Evolutionary conservation across 2,329 filamentous ascomycete species (phyloP).

Genomic region (Daldinia sp.): DNA sequence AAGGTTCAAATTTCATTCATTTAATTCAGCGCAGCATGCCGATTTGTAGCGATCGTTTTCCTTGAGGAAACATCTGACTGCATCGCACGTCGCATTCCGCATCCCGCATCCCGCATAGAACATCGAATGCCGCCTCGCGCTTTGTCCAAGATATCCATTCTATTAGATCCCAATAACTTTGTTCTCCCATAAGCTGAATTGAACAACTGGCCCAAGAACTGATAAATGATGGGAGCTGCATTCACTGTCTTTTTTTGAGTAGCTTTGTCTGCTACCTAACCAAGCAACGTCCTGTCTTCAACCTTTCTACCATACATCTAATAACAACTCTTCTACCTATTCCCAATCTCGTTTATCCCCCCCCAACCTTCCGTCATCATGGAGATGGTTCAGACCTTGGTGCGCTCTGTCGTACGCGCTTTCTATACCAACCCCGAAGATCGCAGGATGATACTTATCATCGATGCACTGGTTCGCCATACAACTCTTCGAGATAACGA

Average conservation of each 20-base stretch:
- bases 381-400: conserved; percentile 76
- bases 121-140: conserved; percentile 10
- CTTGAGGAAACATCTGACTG: conserved; percentile 24
- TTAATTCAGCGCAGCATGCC: conserved; percentile 31
- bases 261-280: conserved; percentile 28
- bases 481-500: conserved; percentile 87
- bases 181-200: neutral
- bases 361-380: conserved; percentile 48
- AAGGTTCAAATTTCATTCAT: conserved; percentile 14
- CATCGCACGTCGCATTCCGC: neutral
- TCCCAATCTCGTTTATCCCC: neutral
- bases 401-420: conserved; percentile 84
- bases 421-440: conserved; percentile 79
- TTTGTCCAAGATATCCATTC: conserved; percentile 14
- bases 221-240: conserved; percentile 28
- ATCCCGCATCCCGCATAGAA: conserved; percentile 7
- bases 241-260: conserved; percentile 22
- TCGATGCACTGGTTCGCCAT: conserved; percentile 82
- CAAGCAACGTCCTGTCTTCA: neutral
- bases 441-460: conserved; percentile 78
- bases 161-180: neutral
- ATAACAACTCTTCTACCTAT: conserved; percentile 6
- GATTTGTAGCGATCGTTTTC: conserved; percentile 25
- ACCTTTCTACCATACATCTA: neutral
- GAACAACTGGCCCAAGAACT: neutral